Evolutionary conservation across 1,139 yeast genomes (phyloP).

Genomic region (Diutina catenulata): DNA sequence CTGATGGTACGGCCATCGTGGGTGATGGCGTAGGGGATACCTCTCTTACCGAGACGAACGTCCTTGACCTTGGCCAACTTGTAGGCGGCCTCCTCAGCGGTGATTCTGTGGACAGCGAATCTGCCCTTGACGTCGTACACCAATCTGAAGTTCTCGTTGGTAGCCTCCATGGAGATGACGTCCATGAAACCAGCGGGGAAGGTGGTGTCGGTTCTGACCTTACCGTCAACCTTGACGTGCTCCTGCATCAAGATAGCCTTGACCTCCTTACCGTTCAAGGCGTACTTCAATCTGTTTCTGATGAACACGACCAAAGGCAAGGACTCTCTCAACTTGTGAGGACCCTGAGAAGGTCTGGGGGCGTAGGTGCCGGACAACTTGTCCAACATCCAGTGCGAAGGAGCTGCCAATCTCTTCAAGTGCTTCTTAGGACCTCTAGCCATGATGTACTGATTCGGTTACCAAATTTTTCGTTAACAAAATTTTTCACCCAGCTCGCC

Average conservation of each 20-base stretch:
- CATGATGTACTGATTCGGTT: too few relatives aligned
- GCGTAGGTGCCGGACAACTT: constrained; percentile 99
- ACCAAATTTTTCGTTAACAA: too few relatives aligned
- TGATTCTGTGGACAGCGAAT: constrained; percentile 98
- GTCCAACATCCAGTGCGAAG: constrained; percentile 99
- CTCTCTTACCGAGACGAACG: constrained; percentile 97
- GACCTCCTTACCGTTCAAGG: constrained; percentile 98
- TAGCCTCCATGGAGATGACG: constrained; percentile 91
- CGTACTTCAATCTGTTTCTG: constrained; percentile 99
- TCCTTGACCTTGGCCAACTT: constrained; percentile 96
- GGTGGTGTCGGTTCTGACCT: constrained; percentile 97
- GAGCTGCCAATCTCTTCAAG: constrained; percentile 97
- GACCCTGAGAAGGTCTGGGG: constrained; percentile 99
- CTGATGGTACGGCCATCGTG: constrained; percentile 99
- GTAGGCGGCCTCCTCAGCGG: constrained; percentile 97
- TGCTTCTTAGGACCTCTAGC: constrained; percentile 53
- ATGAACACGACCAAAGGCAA: constrained; percentile 95
- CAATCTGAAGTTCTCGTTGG: constrained; percentile 98
- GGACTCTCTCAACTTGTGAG: constrained; percentile 98
- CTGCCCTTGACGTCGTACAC: constrained; percentile 98
- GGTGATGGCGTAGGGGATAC: constrained; percentile 95
- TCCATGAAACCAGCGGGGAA: constrained; percentile 99
- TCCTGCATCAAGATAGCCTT: constrained; percentile 99
- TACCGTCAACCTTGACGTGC: constrained; percentile 97
- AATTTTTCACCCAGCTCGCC: too few relatives aligned